A percentile compares a stretch with the other conserved stretches of the same genome.
These are phyloP conservation scores for Starmerella davenportii DNA, from an alignment of 805 yeast genomes.

Conservation along the genomic window DNA sequence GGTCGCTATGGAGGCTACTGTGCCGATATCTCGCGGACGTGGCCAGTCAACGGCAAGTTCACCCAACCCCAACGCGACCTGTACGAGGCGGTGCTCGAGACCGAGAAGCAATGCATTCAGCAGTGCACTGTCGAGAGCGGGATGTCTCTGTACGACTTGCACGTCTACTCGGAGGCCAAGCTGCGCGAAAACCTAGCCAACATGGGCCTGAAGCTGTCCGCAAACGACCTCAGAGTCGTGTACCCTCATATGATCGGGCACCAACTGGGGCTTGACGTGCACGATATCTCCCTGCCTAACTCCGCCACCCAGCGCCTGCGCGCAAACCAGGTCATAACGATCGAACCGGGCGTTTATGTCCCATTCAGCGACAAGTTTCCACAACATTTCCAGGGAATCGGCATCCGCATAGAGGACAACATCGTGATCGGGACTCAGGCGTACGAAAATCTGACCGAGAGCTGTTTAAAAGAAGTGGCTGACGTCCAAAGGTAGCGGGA, in stretches of 20 bases:
- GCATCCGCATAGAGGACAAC: conserved; percentile 89
- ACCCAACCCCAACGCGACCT: conserved; percentile 64
- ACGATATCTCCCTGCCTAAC: conserved; percentile 19
- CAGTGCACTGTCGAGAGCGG: conserved; percentile 39
- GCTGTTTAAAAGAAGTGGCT: conserved; percentile 56
- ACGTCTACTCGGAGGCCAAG: conserved; percentile 42
- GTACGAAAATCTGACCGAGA: conserved; percentile 49
- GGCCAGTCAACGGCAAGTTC: conserved; percentile 76
- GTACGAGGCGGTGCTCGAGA: conserved; percentile 73
- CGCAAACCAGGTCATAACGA: conserved; percentile 70
- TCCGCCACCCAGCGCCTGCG: conserved; percentile 26
- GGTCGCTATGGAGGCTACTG: conserved; percentile 88
- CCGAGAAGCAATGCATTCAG: conserved; percentile 60
- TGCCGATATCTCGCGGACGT: conserved; percentile 87
- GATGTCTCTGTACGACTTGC: conserved; percentile 54
- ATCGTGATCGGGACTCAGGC: conserved; percentile 56
- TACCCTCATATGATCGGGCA: conserved; percentile 96
- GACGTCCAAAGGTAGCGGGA: neutral
- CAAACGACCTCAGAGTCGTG: conserved; percentile 25
- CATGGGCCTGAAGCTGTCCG: conserved; percentile 39
- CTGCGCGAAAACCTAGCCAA: conserved; percentile 50
- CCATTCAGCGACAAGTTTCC: conserved; percentile 63
- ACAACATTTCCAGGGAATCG: conserved; percentile 63
- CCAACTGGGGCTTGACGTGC: conserved; percentile 76
- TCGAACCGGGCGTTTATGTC: conserved; percentile 90